These are phyloP conservation scores for Caloboletus firmus DNA, from an alignment of 1,284 basidiomycete genomes.

Conservation along the genomic window DNA sequence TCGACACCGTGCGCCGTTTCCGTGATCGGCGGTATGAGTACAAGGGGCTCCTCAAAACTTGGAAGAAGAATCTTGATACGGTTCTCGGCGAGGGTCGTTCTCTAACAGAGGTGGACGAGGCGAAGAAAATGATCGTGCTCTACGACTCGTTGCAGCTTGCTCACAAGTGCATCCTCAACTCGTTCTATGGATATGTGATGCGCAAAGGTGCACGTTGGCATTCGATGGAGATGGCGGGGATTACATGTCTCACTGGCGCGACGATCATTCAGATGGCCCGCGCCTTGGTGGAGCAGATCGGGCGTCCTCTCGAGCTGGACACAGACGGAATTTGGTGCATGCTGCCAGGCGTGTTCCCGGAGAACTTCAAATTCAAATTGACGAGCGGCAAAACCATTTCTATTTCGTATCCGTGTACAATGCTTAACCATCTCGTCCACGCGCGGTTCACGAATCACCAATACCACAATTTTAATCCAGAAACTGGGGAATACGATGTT, in stretches of 20 bases:
- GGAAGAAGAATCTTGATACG: slow-evolving; percentile 97
- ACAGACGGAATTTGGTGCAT: slow-evolving; percentile 99
- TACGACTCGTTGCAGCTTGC: slow-evolving; percentile 99
- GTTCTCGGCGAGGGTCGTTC: slow-evolving; percentile 66
- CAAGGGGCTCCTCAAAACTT: slow-evolving; percentile 98
- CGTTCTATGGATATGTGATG: slow-evolving; percentile 99
- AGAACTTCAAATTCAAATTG: slow-evolving; percentile 96
- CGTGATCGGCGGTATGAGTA: slow-evolving; percentile 99
- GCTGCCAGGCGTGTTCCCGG: slow-evolving; percentile 97
- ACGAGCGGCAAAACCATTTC: slow-evolving; percentile 84
- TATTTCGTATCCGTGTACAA: slow-evolving; percentile 99
- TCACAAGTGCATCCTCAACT: slow-evolving; percentile 99
- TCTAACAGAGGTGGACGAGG: slow-evolving; percentile 90
- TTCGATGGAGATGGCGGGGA: slow-evolving; percentile 99
- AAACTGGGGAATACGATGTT: slow-evolving; percentile 82
- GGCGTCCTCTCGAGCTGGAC: slow-evolving; percentile 95
- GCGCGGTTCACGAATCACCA: slow-evolving; percentile 97
- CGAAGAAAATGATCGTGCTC: slow-evolving; percentile 99
- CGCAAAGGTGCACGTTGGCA: slow-evolving; percentile 99
- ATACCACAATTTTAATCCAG: slow-evolving; percentile 90
- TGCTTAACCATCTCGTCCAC: slow-evolving; percentile 98
- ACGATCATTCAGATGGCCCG: slow-evolving; percentile 99
- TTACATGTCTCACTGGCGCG: slow-evolving; percentile 98
- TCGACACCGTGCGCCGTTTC: slow-evolving; percentile 97
- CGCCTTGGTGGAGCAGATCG: slow-evolving; percentile 95